A percentile compares a stretch with the other conserved stretches of the same genome.
phyloP scores from a whole-genome alignment of 192 early-diverging fungal genomes.

The Backusella psychrophila region DNA sequence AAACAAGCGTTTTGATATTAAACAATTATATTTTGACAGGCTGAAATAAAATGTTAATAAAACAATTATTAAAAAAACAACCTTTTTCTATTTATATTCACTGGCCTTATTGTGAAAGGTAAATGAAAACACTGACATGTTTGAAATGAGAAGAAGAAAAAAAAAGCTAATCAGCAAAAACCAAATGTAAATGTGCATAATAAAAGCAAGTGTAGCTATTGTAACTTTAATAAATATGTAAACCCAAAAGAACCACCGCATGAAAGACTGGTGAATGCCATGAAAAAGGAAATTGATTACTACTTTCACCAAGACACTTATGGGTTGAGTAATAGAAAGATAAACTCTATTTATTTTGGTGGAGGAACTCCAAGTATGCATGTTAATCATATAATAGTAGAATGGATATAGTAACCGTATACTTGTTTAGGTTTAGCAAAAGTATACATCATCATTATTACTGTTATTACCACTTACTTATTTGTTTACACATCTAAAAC shows the following conservation, averaged over 20 bases:
- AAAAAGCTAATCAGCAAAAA: background rate
- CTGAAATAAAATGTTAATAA: background rate
- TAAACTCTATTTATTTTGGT: constrained; percentile 55
- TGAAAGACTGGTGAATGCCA: constrained; percentile 39
- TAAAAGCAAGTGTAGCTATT: constrained; percentile 51
- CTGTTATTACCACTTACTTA: background rate
- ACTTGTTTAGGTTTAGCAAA: constrained; percentile 12
- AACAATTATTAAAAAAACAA: background rate
- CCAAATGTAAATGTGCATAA: background rate
- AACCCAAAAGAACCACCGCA: constrained; percentile 41
- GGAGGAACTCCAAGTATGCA: constrained; percentile 54
- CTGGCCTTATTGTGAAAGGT: constrained; percentile 60
- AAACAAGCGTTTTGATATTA: background rate
- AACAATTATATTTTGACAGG: background rate
- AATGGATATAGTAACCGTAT: background rate
- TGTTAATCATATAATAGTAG: background rate
- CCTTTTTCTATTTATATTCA: constrained; percentile 49
- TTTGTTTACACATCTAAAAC: background rate
- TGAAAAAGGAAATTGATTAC: constrained; percentile 38
- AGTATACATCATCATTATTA: background rate
- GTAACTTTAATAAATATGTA: constrained; percentile 60
- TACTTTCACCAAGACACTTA: constrained; percentile 32
- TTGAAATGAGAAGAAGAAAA: background rate
- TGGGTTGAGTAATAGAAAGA: constrained; percentile 23
- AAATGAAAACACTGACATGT: background rate